These are phyloP conservation scores for Myxozyma geophila DNA, from an alignment of 805 yeast species.

Conservation along the genomic window DNA sequence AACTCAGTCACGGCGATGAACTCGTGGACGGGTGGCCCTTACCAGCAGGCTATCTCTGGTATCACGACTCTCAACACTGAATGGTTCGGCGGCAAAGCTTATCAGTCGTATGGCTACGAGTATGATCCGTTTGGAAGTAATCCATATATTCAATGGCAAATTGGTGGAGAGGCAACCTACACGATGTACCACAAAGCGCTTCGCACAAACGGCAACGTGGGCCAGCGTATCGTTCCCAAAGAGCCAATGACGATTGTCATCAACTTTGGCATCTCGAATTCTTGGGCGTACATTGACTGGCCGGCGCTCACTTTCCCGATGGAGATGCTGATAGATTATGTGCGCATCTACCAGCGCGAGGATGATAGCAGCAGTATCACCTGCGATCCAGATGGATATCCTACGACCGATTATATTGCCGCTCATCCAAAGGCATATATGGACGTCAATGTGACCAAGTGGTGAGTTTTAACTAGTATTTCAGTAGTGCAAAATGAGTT, in stretches of 20 bases:
- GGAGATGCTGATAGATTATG: conserved; percentile 77
- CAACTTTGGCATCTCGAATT: conserved; percentile 87
- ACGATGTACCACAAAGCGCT: conserved; percentile 75
- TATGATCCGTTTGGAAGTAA: conserved; percentile 63
- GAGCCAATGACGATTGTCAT: conserved; percentile 92
- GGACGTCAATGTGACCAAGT: conserved; percentile 70
- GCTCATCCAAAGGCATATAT: conserved; percentile 69
- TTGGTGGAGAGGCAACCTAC: conserved; percentile 78
- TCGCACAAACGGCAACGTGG: conserved; percentile 90
- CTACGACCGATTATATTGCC: conserved; percentile 82
- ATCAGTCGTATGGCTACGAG: conserved; percentile 79
- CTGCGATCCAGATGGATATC: conserved; percentile 86
- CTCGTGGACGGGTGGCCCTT: conserved; percentile 88
- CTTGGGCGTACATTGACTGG: conserved; percentile 96
- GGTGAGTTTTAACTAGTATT: conserved; percentile 50
- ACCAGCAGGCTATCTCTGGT: conserved; percentile 90
- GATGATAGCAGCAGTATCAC: conserved; percentile 54
- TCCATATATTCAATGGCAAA: conserved; percentile 86
- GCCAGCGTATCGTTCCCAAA: conserved; percentile 76
- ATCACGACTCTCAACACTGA: conserved; percentile 73
- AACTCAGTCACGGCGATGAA: conserved; percentile 75
- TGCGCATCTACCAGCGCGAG: conserved; percentile 90
- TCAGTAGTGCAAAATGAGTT: neutral
- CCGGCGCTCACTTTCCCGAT: conserved; percentile 71
- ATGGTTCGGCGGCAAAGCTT: conserved; percentile 74